Percentiles rank a stretch among this genome's conserved stretches.
phyloP scores from a whole-genome alignment of 2,329 filamentous ascomycete species.

The Ophiostoma sp. region DNA sequence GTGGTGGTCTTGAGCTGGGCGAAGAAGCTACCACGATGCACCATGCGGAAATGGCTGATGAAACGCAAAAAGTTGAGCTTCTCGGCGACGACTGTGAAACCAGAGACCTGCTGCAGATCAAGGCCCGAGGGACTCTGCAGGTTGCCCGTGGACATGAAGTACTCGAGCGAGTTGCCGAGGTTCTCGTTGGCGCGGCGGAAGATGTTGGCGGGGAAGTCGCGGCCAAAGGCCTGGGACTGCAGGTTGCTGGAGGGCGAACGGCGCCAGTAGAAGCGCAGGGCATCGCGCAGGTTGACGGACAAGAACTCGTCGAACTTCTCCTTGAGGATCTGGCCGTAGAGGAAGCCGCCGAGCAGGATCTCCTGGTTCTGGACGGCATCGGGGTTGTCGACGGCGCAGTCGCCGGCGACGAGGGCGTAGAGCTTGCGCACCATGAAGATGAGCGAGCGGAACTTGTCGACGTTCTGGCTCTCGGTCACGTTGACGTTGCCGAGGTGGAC shows the following conservation, averaged over 20 bases:
- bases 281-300: constrained; percentile 45
- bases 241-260: constrained; percentile 62
- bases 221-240: constrained; percentile 67
- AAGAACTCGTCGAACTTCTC: constrained; percentile 90
- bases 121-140: constrained; percentile 84
- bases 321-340: constrained; percentile 94
- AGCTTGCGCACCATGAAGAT: constrained; percentile 96
- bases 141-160: constrained; percentile 95
- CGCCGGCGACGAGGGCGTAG: constrained; percentile 85
- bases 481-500: constrained; percentile 84
- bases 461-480: constrained; percentile 76
- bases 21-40: constrained; percentile 98
- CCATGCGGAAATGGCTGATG: constrained; percentile 97
- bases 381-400: constrained; percentile 90
- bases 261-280: constrained; percentile 53
- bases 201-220: constrained; percentile 72
- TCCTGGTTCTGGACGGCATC: constrained; percentile 97
- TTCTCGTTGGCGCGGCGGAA: constrained; percentile 82
- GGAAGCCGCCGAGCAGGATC: constrained; percentile 82
- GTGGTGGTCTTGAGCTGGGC: constrained; percentile 96
- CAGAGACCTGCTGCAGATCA: constrained; percentile 88
- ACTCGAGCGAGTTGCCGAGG: constrained; percentile 79
- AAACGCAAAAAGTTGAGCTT: constrained; percentile 99
- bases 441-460: constrained; percentile 88
- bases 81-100: constrained; percentile 93